Evolutionary conservation across 148 eudicot species (phyloP).

Genomic region (Rhododendron griersonianum): DNA sequence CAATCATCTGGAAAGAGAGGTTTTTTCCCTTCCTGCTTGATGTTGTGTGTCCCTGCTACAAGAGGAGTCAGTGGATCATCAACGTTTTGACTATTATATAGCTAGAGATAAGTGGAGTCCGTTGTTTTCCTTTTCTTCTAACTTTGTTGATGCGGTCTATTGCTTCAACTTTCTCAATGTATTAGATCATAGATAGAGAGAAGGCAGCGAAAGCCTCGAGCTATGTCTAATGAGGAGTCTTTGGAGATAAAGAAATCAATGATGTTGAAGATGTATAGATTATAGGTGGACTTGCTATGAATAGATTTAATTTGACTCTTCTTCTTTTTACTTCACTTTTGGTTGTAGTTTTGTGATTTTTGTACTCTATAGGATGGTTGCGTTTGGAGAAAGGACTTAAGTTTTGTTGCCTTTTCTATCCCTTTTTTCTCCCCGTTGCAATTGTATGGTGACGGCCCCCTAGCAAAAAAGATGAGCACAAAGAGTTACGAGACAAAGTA

Average conservation of each 20-base stretch:
- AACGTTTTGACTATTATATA: background rate
- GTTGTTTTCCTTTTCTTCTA: background rate
- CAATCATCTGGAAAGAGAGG: background rate
- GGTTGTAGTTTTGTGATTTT: background rate
- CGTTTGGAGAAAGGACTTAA: background rate
- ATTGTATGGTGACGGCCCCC: background rate
- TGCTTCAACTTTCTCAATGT: background rate
- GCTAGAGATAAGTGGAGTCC: background rate
- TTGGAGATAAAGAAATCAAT: background rate
- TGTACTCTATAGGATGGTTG: background rate
- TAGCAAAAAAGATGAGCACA: background rate
- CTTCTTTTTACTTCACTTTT: background rate
- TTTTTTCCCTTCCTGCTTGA: background rate
- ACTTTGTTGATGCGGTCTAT: background rate
- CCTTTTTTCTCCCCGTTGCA: background rate
- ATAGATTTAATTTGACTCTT: background rate
- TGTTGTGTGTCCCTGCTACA: background rate
- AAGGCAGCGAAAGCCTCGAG: background rate
- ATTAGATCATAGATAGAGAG: background rate
- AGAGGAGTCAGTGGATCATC: background rate
- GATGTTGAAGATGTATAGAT: background rate
- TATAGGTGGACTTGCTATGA: background rate
- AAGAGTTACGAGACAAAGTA: background rate
- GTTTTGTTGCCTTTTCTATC: background rate
- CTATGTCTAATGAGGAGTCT: background rate